Evolutionary conservation across 140 eudicot genomes (phyloP), one percentile per base, ranked within the genome.

Genomic region (Bidens hawaiensis): DNA sequence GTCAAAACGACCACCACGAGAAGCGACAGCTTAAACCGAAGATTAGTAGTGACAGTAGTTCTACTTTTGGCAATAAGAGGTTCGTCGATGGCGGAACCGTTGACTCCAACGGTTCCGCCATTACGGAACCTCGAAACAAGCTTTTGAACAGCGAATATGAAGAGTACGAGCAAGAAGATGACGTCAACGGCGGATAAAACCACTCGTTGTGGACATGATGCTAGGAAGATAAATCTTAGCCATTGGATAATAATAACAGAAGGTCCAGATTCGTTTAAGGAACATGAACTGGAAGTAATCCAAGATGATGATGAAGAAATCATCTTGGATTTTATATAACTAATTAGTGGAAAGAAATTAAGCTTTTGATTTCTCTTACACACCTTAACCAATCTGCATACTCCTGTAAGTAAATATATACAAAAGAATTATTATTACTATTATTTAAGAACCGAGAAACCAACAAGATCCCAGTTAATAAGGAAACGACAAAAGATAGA

Each of bases 181-280:
- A 72, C 62, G 74, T 88, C 80, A 27, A 85, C 28, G 27, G 90
- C 54, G 15, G 94, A 72, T 8, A 79, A 50, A 12, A 88, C 53
- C 3, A 24, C 49, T 36, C 96, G 70, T 65, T 88, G 96, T 31
- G 87, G 81, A 23, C 96, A 84, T 64, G 96, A 94, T 56, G 90
- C 72, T 3, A 88, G 76, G 62, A 85, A 73, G 51, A 88, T 67
- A 83, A 88, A 88, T n/a, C 53, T 64, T 6, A 72, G 54, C 96
- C 96, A 84, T 73, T 73, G 76, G 10, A 73, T 19, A 3, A 73
- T 19, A 3, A 75, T 19, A 3, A 75, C 1, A 56, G 83, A 69
- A 69, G 22, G 5, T 27, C 76, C 65, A 36, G 80, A 72, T 0
- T 50, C 61, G 3, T 73, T 38, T 60, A 75, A 52, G 25, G 79